These are phyloP conservation scores for Ophiostoma ips DNA, from an alignment of 2,329 filamentous ascomycete species.

Conservation along the genomic window DNA sequence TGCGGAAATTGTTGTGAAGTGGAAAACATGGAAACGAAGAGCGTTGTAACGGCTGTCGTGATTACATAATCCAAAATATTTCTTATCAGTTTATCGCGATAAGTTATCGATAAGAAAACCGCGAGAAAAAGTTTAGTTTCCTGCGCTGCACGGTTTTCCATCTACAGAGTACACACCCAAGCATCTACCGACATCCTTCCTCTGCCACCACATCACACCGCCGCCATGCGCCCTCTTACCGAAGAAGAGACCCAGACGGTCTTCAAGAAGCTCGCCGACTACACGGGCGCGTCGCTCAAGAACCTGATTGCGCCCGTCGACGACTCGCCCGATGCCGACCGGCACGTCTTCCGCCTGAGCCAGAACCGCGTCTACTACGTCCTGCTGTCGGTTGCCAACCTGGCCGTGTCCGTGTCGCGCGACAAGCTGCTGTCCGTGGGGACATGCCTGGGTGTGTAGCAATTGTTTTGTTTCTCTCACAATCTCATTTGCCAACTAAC, in stretches of 20 bases:
- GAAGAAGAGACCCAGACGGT: conserved; percentile 37
- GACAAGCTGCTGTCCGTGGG: conserved; percentile 77
- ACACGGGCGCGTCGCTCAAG: conserved; percentile 76
- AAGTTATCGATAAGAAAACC: conserved; percentile 2
- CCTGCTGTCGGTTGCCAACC: conserved; percentile 74
- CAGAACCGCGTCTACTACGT: conserved; percentile 78
- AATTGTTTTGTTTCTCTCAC: background rate
- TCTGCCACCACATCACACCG: background rate
- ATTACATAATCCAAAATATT: background rate
- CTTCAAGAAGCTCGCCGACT: conserved; percentile 87
- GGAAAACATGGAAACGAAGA: background rate
- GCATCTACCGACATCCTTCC: background rate
- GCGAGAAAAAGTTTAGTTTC: conserved; percentile 3
- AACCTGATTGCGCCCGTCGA: conserved; percentile 65
- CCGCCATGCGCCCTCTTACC: conserved; percentile 15
- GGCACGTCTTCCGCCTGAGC: conserved; percentile 75
- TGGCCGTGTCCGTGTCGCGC: conserved; percentile 73
- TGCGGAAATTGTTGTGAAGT: background rate
- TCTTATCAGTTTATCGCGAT: conserved; percentile 6
- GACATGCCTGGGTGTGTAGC: conserved; percentile 55
- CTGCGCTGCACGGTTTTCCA: background rate
- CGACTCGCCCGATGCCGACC: conserved; percentile 53
- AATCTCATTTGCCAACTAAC: background rate
- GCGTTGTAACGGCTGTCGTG: too few species aligned
- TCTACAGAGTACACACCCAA: background rate